Evolutionary conservation across 2,329 filamentous ascomycete genomes (phyloP).

Genomic region (Penicillium sp.): DNA sequence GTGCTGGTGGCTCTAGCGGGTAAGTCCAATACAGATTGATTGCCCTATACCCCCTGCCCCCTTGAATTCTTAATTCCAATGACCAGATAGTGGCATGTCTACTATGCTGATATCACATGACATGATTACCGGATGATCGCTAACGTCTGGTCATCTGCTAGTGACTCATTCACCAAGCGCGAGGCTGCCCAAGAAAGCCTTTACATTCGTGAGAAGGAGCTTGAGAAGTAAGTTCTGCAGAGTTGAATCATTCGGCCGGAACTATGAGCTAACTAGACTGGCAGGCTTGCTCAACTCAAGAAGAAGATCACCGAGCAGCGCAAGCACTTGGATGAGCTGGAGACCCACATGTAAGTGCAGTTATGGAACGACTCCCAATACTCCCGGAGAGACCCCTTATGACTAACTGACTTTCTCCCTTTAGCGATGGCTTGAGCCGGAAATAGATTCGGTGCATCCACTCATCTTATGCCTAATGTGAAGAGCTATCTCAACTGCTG

Average conservation of each 20-base stretch:
- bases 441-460: conserved; percentile 45
- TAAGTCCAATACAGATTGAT: conserved; percentile 28
- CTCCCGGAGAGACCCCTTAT: background rate
- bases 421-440: conserved; percentile 73
- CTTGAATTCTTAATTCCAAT: background rate
- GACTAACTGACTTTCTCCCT: conserved; percentile 13
- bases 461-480: background rate
- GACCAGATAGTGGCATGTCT: background rate
- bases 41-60: background rate
- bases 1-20: conserved; percentile 36
- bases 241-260: background rate
- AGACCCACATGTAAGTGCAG: conserved; percentile 74
- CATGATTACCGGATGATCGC: conserved; percentile 10
- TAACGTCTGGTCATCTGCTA: conserved; percentile 39
- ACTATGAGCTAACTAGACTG: conserved; percentile 7
- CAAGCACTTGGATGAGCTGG: conserved; percentile 78
- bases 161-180: conserved; percentile 89
- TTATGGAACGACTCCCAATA: background rate
- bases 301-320: conserved; percentile 71
- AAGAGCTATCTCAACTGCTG: conserved; percentile 3
- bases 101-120: conserved; percentile 14
- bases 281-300: conserved; percentile 67
- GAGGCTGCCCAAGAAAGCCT: conserved; percentile 83
- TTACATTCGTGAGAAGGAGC: conserved; percentile 83
- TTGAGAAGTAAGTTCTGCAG: conserved; percentile 64